A percentile compares a stretch with the other conserved stretches of the same genome.
phyloP scores from a whole-genome alignment of 148 eudicot species.

The Chenopodium formosanum region DNA sequence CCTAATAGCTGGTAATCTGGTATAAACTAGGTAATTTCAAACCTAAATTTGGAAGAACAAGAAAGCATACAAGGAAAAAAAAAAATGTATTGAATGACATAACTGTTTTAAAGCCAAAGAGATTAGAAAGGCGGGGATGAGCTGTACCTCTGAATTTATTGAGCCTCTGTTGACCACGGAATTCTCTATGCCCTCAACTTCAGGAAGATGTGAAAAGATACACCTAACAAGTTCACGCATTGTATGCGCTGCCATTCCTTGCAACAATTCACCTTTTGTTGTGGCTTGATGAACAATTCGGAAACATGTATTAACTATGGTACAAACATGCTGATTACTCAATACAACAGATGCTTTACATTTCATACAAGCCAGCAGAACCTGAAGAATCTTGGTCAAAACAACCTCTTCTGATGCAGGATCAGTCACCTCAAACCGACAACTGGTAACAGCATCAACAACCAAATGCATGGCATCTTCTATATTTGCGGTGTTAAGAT shows the following conservation, averaged over 20 bases:
- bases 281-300: slow-evolving; percentile 92
- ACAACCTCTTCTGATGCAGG: slow-evolving; percentile 96
- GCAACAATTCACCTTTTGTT: slow-evolving; percentile 83
- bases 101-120: not conserved
- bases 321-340: slow-evolving; percentile 94
- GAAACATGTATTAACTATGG: slow-evolving; percentile 82
- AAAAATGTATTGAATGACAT: not conserved
- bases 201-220: slow-evolving; percentile 64
- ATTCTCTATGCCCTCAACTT: slow-evolving; percentile 42
- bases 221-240: slow-evolving; percentile 89
- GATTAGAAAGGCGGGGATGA: slow-evolving; percentile 6
- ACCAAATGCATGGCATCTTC: slow-evolving; percentile 82
- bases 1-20: not conserved
- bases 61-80: not conserved
- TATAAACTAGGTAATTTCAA: not conserved
- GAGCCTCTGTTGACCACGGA: slow-evolving; percentile 37
- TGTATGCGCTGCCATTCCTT: slow-evolving; percentile 81
- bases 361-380: slow-evolving; percentile 91
- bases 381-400: slow-evolving; percentile 86
- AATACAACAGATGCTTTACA: slow-evolving; percentile 71
- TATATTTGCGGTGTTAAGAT: slow-evolving; percentile 54
- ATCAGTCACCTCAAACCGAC: slow-evolving; percentile 95
- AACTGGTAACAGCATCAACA: slow-evolving; percentile 88
- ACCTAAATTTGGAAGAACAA: not conserved
- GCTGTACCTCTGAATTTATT: slow-evolving; percentile 46